Evolutionary conservation across 176 grass and related monocot species (phyloP), one percentile per base, ranked within the genome.

Genomic region (Oryza meridionalis): DNA sequence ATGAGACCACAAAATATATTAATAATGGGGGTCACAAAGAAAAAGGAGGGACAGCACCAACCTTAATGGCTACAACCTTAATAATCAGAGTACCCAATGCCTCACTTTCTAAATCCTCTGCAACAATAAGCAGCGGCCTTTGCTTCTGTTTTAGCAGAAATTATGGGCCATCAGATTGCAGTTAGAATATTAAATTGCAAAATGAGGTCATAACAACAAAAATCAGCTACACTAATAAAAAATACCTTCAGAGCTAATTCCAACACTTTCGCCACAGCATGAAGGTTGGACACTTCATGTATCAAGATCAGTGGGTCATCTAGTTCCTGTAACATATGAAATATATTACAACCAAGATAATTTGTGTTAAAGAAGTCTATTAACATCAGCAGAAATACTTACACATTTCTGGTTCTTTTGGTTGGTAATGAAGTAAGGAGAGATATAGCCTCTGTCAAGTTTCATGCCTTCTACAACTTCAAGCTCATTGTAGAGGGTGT

Each of bases 61-160:
- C 93, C 87, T 94, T 94, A 73, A 94, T 81, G 68, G 87, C 90
- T 65, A 79, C 90, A 82, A n/a, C n/a, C n/a, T 88, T 85, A n/a
- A 92, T 73, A 46, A 92, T 88, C 10, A 92, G 72, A 19, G 86
- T 92, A 31, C 82, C 81, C 26, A 92, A 47, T 50, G 73, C 90
- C 68, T 92, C 90, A 79, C 90, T 85, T 88, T 92, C 90, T 68
- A 92, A 45, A 51, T 92, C 90, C 82, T 88, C 90, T 14, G 90
- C 82, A 79, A 88, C 61, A 79, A 92, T 88, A 72, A 92, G 73
- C 13, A 91, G 62, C 80, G 86, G 78, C 82, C 38, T 88, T 88
- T 94, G 93, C 67, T 85, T 92, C 93, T 94, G 74, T 62, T 76
- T 49, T 31, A 62, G 65, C 49, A 82, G 12, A 91, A 79, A 87